phyloP scores from a whole-genome alignment of 306 rosid genomes.

The Citrullus mucosospermus region DNA sequence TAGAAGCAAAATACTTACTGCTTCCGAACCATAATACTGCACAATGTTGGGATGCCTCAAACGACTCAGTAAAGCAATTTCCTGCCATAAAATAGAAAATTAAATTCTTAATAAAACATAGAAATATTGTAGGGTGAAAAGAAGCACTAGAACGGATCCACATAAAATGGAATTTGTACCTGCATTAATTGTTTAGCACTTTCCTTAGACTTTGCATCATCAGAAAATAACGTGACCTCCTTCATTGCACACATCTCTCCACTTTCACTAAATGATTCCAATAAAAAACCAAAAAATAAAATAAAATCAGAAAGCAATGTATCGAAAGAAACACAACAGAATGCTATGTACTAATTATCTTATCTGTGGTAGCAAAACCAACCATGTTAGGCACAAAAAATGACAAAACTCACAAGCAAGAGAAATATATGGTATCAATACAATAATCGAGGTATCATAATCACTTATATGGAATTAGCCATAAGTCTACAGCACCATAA shows the following conservation, averaged over 20 bases:
- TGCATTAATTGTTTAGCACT: constrained; percentile 90
- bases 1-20: constrained; percentile 43
- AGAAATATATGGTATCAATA: background rate
- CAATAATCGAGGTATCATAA: background rate
- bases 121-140: constrained; percentile 11
- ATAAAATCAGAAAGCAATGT: constrained; percentile 4
- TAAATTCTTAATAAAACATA: constrained; percentile 14
- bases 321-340: constrained; percentile 4
- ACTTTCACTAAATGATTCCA: constrained; percentile 47
- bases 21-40: constrained; percentile 83
- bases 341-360: background rate
- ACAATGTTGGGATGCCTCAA: constrained; percentile 93
- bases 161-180: constrained; percentile 28
- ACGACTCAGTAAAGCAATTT: constrained; percentile 82
- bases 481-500: background rate
- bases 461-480: background rate
- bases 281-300: background rate
- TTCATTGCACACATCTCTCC: constrained; percentile 99
- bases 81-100: constrained; percentile 36
- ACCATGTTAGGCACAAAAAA: background rate
- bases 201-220: constrained; percentile 94
- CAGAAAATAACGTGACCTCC: constrained; percentile 95
- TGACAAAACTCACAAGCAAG: background rate
- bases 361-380: background rate
- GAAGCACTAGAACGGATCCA: background rate